Base-by-base conservation (phyloP, 163 green algal genomes). In the Picocystis sp. region DNA sequence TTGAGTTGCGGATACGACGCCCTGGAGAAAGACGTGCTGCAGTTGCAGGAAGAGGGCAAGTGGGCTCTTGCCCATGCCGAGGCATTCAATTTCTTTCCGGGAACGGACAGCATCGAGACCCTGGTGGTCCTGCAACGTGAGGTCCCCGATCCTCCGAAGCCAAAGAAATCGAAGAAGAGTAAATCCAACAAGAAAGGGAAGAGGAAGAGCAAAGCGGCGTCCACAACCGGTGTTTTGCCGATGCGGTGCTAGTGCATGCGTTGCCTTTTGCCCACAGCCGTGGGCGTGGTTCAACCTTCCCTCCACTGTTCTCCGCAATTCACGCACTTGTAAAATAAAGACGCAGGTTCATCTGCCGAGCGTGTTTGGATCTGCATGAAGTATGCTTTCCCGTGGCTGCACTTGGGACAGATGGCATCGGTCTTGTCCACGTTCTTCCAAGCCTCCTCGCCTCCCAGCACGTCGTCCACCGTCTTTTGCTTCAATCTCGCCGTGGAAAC, bases 281-380 rank as follows among this genome's bases (percentile, higher is more conserved):
- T 12, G 29, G 5, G 8, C 29, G 29, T 12, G 8, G 29, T 45
- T 75, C 56, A 87, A 12, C 66, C 69, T 46, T 85, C 75, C 43
- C 72, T 75, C 83, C 84, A 95, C 29, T 75, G 58, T 53, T 81
- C 56, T 2, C 25, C 73, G 62, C 86, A 95, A 49, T 86, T 72
- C 13, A 76, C 71, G 52, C 89, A 98, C 62, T 84, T 82, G 68
- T 79, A 94, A 74, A 98, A 97, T 2, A 93, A 62, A 0, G 82
- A 92, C 19, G 88, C 85, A 3, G 89, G 83, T 72, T 98, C 89
- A 52, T 98, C 89, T 17, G 89, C 89, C 9, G 84, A 95, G 8
- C 89, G 61, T 0, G 76, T 98, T 61, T 98, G 89, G 17, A 96
- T 78, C 67, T 96, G 83, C 67, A 84, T 83, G 53, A 94, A 98